Percentiles rank a stretch among this genome's conserved stretches.
These are phyloP conservation scores for Forsythia suspensa DNA, from an alignment of 257 asterid genomes.

Conservation along the genomic window DNA sequence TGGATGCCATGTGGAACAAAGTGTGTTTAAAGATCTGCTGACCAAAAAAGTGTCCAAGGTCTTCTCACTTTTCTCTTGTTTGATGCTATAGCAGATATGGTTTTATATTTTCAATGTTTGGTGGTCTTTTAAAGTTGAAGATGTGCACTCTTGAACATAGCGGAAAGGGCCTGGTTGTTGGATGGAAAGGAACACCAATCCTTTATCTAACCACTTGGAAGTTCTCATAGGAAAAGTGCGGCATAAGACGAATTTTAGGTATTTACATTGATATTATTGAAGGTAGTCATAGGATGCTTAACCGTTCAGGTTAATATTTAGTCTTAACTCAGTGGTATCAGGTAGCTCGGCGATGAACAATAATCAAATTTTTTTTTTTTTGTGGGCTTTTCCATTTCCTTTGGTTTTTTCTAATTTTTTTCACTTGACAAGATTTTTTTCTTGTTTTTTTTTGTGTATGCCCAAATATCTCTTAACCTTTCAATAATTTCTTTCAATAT, in stretches of 20 bases:
- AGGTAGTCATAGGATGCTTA: background rate
- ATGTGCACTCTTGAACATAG: conserved; percentile 36
- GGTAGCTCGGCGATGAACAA: background rate
- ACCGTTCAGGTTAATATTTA: background rate
- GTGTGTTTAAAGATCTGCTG: conserved; percentile 89
- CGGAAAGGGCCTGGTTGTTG: conserved; percentile 44
- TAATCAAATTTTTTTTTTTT: too few relatives aligned
- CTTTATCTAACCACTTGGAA: conserved; percentile 49
- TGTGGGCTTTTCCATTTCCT: too few relatives aligned
- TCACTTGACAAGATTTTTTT: too few relatives aligned
- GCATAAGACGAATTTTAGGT: background rate
- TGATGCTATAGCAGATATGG: background rate
- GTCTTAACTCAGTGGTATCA: background rate
- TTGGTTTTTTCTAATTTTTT: too few relatives aligned
- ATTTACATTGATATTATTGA: background rate
- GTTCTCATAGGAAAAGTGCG: conserved; percentile 13
- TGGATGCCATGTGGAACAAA: conserved; percentile 96
- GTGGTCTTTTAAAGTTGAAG: conserved; percentile 10
- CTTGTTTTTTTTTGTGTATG: too few relatives aligned
- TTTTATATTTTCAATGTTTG: conserved; percentile 3
- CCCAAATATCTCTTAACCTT: background rate
- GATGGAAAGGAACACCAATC: conserved; percentile 58
- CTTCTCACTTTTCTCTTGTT: conserved; percentile 18
- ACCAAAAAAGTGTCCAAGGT: conserved; percentile 88
- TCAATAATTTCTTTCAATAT: background rate